Conservation (phyloP, 805 yeast species). For the Saccharomycopsis fodiens region DNA sequence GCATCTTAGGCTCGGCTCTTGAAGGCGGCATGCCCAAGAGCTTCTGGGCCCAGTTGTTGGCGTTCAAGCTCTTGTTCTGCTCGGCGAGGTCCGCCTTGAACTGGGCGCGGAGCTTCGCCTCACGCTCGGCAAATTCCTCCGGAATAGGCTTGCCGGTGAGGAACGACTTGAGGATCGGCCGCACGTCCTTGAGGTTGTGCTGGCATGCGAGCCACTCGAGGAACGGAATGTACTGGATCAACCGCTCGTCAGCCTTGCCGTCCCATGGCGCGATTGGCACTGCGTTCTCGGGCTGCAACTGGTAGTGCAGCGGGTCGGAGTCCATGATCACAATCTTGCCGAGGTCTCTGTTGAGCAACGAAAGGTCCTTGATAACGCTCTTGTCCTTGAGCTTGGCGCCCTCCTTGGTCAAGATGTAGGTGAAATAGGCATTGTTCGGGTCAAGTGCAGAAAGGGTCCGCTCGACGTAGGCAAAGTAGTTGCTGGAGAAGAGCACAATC, state of each 20-base stretch:
- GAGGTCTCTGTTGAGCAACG: slow-evolving; percentile 85
- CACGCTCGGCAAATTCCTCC: slow-evolving; percentile 76
- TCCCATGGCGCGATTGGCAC: slow-evolving; percentile 79
- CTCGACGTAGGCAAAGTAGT: slow-evolving; percentile 80
- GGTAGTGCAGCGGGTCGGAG: slow-evolving; percentile 60
- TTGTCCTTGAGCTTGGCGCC: slow-evolving; percentile 83
- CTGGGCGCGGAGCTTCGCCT: slow-evolving; percentile 60
- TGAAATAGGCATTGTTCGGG: slow-evolving; percentile 83
- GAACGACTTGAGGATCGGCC: slow-evolving; percentile 77
- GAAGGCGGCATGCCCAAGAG: slow-evolving; percentile 56
- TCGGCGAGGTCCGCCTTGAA: slow-evolving; percentile 48
- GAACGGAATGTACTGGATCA: slow-evolving; percentile 80
- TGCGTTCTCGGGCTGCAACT: slow-evolving; percentile 92
- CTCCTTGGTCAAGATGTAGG: slow-evolving; percentile 83
- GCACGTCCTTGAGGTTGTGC: slow-evolving; percentile 67
- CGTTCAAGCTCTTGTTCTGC: slow-evolving; percentile 38
- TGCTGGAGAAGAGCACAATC: slow-evolving; percentile 82
- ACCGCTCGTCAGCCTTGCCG: slow-evolving; percentile 74
- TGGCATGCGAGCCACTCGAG: slow-evolving; percentile 92
- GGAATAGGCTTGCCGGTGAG: slow-evolving; percentile 59
- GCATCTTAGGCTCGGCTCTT: slow-evolving; percentile 52
- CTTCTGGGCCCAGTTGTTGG: slow-evolving; percentile 39
- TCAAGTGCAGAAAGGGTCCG: slow-evolving; percentile 81
- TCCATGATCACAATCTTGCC: slow-evolving; percentile 76
- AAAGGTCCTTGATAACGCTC: slow-evolving; percentile 79